Base-by-base conservation (phyloP, 2,329 filamentous ascomycete genomes). In the Ramichloridium luteum region DNA sequence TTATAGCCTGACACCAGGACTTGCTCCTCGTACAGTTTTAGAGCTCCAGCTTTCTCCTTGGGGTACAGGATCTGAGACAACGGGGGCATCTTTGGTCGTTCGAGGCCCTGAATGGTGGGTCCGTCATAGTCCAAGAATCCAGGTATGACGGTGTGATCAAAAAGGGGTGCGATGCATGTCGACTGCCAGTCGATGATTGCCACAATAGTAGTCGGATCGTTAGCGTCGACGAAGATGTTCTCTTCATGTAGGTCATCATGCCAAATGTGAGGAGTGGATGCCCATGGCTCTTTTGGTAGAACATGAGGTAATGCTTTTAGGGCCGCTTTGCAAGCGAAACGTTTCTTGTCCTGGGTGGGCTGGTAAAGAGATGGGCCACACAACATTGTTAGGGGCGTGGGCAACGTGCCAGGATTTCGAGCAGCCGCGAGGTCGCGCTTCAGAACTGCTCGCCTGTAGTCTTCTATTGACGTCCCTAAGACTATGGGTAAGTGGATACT, bases 231-330 rank as follows among this genome's bases (percentile, higher is more conserved):
- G 30, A 56, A 54, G 30, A 55, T 52, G 26, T 53, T 62, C 6
- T 48, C 56, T n/a, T 37, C 34, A 28, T 61, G 58, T 16, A 61
- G 41, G 30, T 62, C 55, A 20, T 37, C 41, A 32, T 62, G 54
- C 56, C 47, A 55, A 14, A 54, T 38, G 41, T 50, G 42, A 10
- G 40, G 32, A 15, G 13, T 31, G 3, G 27, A 35, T 23, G 27
- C 27, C 32, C 32, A 38, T 14, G 10, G 25, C 25, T 22, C 28
- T 20, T 27, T 13, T 8, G 32, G 41, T 39, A 34, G 39, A 16
- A 34, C 18, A 15, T 6, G 13, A 12, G 33, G 33, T 15, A 35
- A 23, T 39, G 40, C 16, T 39, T 47, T 13, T 51, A 30, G 3
- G 8, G 25, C 8, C 55, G 18, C n/a, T 46, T 43, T 18, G 32